Percentiles rank a stretch among this genome's conserved stretches.
Conservation (phyloP, 2,329 filamentous ascomycete species). For the Paecilomyces fulvus region DNA sequence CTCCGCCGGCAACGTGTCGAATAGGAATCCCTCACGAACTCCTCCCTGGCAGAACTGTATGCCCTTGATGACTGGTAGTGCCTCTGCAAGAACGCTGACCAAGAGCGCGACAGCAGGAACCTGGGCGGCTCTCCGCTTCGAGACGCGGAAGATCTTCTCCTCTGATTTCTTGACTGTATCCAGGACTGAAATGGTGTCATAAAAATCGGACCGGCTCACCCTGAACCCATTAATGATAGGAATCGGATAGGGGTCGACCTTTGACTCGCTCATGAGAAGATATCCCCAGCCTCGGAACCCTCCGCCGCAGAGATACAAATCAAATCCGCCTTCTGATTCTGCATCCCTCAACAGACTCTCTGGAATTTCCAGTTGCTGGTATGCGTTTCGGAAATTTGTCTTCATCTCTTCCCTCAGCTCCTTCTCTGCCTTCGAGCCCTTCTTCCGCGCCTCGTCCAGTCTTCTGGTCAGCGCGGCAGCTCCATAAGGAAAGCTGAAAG, state of each 20-base stretch:
- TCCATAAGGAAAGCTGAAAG: slow-evolving; percentile 61
- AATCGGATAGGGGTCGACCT: slow-evolving; percentile 70
- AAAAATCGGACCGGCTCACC: slow-evolving; percentile 54
- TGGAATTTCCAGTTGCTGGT: slow-evolving; percentile 50
- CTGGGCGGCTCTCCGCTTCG: slow-evolving; percentile 67
- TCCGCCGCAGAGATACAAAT: slow-evolving; percentile 79
- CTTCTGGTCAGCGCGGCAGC: slow-evolving; percentile 56
- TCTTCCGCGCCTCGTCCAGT: slow-evolving; percentile 38
- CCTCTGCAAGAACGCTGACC: slow-evolving; percentile 62
- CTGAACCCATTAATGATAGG: slow-evolving; percentile 73
- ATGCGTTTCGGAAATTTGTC: slow-evolving; percentile 51
- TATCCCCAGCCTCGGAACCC: slow-evolving; percentile 89
- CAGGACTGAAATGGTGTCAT: slow-evolving; percentile 41
- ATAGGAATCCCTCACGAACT: slow-evolving; percentile 74
- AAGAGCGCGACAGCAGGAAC: slow-evolving; percentile 77
- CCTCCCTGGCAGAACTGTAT: slow-evolving; percentile 83
- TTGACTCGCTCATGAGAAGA: slow-evolving; percentile 71
- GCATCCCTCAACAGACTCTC: slow-evolving; percentile 38
- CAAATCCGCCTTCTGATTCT: slow-evolving; percentile 44
- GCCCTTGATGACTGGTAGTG: slow-evolving; percentile 60
- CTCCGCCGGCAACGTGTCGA: slow-evolving; percentile 55
- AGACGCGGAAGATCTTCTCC: slow-evolving; percentile 59
- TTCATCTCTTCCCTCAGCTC: slow-evolving; percentile 49
- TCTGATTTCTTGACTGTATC: slow-evolving; percentile 29
- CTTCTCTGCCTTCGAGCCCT: slow-evolving; percentile 39